Percentiles rank a stretch among this genome's conserved stretches.
Evolutionary conservation across 2,329 filamentous ascomycete species (phyloP).

Genomic region (Claviceps arundinis): DNA sequence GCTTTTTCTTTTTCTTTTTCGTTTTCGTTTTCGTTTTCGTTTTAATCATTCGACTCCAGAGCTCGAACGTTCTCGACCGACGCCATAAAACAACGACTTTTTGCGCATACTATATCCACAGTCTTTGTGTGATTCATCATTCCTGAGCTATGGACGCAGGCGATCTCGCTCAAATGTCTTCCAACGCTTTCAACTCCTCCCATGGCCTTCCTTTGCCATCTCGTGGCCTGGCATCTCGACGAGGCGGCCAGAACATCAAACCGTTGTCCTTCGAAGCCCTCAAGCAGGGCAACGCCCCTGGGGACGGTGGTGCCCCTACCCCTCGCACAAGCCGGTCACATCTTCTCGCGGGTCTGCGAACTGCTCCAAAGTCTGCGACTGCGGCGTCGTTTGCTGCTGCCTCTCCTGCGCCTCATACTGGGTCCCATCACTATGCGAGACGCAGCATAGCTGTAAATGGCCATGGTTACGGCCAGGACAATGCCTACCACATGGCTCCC

Average conservation of each 20-base stretch:
- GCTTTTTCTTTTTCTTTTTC: not conserved
- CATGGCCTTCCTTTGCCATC: conserved; percentile 63
- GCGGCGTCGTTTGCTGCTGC: conserved; percentile 59
- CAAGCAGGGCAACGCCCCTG: conserved; percentile 56
- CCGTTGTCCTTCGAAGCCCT: conserved; percentile 66
- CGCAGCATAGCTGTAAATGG: conserved; percentile 31
- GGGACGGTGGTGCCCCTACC: conserved; percentile 58
- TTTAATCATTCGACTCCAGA: not conserved
- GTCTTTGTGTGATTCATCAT: not conserved
- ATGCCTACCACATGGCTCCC: conserved; percentile 31
- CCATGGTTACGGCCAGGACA: conserved; percentile 31
- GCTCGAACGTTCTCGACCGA: not conserved
- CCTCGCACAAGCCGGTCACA: conserved; percentile 92
- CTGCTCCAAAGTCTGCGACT: conserved; percentile 76
- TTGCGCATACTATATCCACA: not conserved
- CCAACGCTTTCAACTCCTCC: conserved; percentile 61
- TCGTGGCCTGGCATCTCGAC: conserved; percentile 69
- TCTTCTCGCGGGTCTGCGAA: conserved; percentile 82
- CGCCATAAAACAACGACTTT: not conserved
- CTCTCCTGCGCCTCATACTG: conserved; percentile 33
- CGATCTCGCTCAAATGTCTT: conserved; percentile 99
- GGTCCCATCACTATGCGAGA: conserved; percentile 29
- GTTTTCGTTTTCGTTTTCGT: not conserved
- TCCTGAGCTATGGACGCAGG: conserved; percentile 71
- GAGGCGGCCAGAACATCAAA: conserved; percentile 81